phyloP scores from a whole-genome alignment of 1,284 basidiomycete genomes.

The Fomitiporia mediterranea region DNA sequence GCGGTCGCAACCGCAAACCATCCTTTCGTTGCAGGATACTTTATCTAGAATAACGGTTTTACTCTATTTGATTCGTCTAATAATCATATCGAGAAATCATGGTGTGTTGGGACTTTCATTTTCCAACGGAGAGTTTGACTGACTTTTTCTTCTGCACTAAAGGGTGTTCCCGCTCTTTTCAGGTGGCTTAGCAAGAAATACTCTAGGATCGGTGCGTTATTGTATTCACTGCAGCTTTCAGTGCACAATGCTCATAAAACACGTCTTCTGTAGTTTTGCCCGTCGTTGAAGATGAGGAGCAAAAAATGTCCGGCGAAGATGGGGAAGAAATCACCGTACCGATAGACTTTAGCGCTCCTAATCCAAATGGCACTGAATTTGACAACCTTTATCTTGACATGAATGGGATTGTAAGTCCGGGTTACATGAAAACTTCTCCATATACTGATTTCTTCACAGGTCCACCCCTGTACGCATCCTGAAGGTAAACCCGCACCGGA shows the following conservation, averaged over 20 bases:
- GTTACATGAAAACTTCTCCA: constrained; percentile 5
- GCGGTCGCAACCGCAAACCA: too few species aligned
- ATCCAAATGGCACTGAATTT: constrained; percentile 96
- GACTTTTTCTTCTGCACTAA: constrained; percentile 1
- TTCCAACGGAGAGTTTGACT: not conserved
- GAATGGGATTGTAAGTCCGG: constrained; percentile 76
- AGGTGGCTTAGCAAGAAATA: constrained; percentile 96
- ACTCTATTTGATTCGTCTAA: too few species aligned
- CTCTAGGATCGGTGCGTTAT: constrained; percentile 79
- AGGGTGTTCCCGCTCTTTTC: constrained; percentile 95
- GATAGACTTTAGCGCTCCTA: constrained; percentile 76
- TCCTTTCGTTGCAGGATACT: too few species aligned
- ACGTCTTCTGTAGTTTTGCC: constrained; percentile 49
- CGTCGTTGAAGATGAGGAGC: constrained; percentile 81
- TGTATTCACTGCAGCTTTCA: not conserved
- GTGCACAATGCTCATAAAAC: not conserved
- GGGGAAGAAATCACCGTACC: constrained; percentile 72
- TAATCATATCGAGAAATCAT: too few species aligned
- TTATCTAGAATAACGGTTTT: too few species aligned
- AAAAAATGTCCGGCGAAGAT: constrained; percentile 61
- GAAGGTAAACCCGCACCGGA: constrained; percentile 96
- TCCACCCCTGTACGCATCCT: constrained; percentile 98
- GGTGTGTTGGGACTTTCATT: constrained; percentile 15
- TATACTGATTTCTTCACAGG: constrained; percentile 41
- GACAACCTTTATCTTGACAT: constrained; percentile 95